Percentiles rank a stretch among this genome's conserved stretches.
Evolutionary conservation across 768 basidiomycete genomes (phyloP).

Genomic region (Asterophora lycoperdoides): DNA sequence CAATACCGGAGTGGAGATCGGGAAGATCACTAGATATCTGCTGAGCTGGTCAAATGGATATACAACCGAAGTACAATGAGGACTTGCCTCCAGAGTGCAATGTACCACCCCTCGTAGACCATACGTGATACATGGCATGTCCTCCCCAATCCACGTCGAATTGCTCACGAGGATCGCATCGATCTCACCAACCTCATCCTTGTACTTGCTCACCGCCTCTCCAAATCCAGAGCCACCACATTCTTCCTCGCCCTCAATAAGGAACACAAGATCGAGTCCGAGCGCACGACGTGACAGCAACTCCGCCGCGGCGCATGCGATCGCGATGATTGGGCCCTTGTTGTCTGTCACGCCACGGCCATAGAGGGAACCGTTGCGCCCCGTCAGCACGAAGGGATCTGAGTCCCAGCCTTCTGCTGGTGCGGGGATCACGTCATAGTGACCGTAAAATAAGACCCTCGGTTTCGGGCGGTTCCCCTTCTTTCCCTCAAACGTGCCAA

Average conservation of each 20-base stretch:
- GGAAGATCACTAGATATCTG: conserved; percentile 69
- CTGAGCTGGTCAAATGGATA: background rate
- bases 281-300: conserved; percentile 69
- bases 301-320: conserved; percentile 85
- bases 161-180: conserved; percentile 93
- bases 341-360: conserved; percentile 92
- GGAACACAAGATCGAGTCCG: conserved; percentile 81
- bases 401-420: conserved; percentile 71
- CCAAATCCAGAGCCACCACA: conserved; percentile 86
- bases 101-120: conserved; percentile 93
- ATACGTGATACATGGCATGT: conserved; percentile 90
- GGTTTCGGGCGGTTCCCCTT: conserved; percentile 55
- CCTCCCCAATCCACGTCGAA: conserved; percentile 95
- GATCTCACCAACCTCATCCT: conserved; percentile 80
- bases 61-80: background rate
- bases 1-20: conserved; percentile 91
- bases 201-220: conserved; percentile 69
- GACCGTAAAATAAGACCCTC: conserved; percentile 88
- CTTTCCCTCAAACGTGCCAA: conserved; percentile 80
- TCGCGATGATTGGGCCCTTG: conserved; percentile 92
- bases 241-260: conserved; percentile 97
- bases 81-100: conserved; percentile 64
- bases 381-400: conserved; percentile 78
- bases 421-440: conserved; percentile 96
- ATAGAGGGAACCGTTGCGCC: conserved; percentile 85